A percentile compares a stretch with the other conserved stretches of the same genome.
phyloP scores from a whole-genome alignment of 352 stramenopile species.

The Plasmopara viticola region DNA sequence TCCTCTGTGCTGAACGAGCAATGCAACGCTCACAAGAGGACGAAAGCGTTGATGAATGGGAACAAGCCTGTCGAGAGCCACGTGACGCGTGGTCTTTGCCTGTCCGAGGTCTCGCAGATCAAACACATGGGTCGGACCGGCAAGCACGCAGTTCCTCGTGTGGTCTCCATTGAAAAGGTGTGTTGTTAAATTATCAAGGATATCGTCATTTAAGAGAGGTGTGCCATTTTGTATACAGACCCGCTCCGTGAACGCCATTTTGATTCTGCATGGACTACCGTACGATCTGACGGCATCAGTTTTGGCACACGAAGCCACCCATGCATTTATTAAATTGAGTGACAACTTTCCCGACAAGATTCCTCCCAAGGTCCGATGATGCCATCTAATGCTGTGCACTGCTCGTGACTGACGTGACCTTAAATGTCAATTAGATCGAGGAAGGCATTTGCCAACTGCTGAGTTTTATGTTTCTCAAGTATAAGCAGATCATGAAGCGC shows the following conservation, averaged over 20 bases:
- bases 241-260: constrained; percentile 59
- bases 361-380: constrained; percentile 27
- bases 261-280: constrained; percentile 66
- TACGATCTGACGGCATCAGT: constrained; percentile 68
- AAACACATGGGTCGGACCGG: constrained; percentile 41
- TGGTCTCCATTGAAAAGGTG: constrained; percentile 51
- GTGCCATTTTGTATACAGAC: constrained; percentile 23
- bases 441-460: constrained; percentile 76
- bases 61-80: constrained; percentile 30
- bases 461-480: constrained; percentile 70
- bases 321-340: constrained; percentile 69
- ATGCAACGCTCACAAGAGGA: constrained; percentile 24
- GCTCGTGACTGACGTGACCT: constrained; percentile 4
- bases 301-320: constrained; percentile 67
- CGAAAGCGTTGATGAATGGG: constrained; percentile 18
- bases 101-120: constrained; percentile 53
- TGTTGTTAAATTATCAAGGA: not conserved
- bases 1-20: constrained; percentile 50
- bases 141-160: constrained; percentile 28
- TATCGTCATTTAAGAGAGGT: not conserved
- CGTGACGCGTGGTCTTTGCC: constrained; percentile 45
- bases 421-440: constrained; percentile 21
- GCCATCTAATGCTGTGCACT: not conserved
- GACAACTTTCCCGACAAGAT: constrained; percentile 55
- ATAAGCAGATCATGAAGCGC: constrained; percentile 49